phyloP scores from a whole-genome alignment of 192 early-diverging fungal genomes.

The Pilaira anomala region DNA sequence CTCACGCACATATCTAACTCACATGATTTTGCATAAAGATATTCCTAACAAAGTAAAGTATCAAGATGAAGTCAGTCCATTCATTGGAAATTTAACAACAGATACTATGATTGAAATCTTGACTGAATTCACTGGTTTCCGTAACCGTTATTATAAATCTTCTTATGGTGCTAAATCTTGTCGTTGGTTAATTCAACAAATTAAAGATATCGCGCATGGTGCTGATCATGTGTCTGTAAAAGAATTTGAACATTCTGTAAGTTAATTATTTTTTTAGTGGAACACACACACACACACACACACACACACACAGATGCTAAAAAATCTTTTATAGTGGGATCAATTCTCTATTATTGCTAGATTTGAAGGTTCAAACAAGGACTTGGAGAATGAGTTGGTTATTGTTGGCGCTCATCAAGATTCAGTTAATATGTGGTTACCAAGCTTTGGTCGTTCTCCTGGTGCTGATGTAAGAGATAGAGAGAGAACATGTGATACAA shows the following conservation, averaged over 20 bases:
- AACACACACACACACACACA: not conserved
- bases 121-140: constrained; percentile 76
- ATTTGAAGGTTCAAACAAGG: constrained; percentile 59
- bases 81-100: constrained; percentile 62
- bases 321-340: constrained; percentile 65
- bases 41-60: constrained; percentile 56
- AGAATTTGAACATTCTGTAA: constrained; percentile 68
- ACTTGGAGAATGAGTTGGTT: constrained; percentile 57
- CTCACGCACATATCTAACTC: not conserved
- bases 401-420: constrained; percentile 92
- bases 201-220: constrained; percentile 44
- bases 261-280: too few species aligned
- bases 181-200: constrained; percentile 63
- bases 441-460: constrained; percentile 69
- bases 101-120: constrained; percentile 66
- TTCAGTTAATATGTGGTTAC: constrained; percentile 82
- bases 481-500: too few species aligned
- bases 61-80: constrained; percentile 55
- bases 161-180: constrained; percentile 62
- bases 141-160: constrained; percentile 88
- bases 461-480: constrained; percentile 52
- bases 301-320: not conserved
- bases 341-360: constrained; percentile 84
- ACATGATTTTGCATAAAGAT: constrained; percentile 14
- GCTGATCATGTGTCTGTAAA: constrained; percentile 59